Conservation (phyloP, 179 eudicot species). For the Camellia oleifera region DNA sequence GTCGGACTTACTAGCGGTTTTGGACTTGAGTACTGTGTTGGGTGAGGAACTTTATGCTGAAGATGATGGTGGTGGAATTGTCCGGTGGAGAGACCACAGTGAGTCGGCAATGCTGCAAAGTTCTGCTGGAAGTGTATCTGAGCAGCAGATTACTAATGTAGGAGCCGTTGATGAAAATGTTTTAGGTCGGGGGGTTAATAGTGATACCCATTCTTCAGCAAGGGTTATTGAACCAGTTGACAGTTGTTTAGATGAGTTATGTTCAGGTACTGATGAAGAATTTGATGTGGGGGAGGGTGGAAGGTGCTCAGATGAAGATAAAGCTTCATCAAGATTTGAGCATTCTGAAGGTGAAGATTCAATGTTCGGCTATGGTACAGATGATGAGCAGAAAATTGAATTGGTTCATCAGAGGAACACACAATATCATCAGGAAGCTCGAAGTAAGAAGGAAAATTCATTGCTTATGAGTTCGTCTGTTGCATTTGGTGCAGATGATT, state of each 20-base stretch:
- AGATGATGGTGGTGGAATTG: conserved; percentile 36
- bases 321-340: conserved; percentile 59
- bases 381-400: conserved; percentile 49
- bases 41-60: conserved; percentile 27
- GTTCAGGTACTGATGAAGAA: conserved; percentile 11
- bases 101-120: conserved; percentile 29
- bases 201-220: conserved; percentile 9
- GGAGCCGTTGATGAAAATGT: conserved; percentile 30
- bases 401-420: conserved; percentile 32
- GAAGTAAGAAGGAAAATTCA: conserved; percentile 29
- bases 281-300: conserved; percentile 37
- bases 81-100: conserved; percentile 6
- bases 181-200: conserved; percentile 17
- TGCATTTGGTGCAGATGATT: conserved; percentile 89
- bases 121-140: conserved; percentile 30
- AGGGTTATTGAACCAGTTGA: conserved; percentile 15
- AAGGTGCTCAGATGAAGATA: conserved; percentile 52
- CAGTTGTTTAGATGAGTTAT: conserved; percentile 13
- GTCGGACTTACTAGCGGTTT: conserved; percentile 9
- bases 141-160: conserved; percentile 30
- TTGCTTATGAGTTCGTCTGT: conserved; percentile 61
- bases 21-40: conserved; percentile 12
- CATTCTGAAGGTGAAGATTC: conserved; percentile 94
- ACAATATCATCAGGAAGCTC: conserved; percentile 22
- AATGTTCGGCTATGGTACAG: conserved; percentile 66